A percentile compares a stretch with the other conserved stretches of the same genome.
phyloP scores from a whole-genome alignment of 805 yeast genomes.

The Cyberlindnera euphorbiiphila region DNA sequence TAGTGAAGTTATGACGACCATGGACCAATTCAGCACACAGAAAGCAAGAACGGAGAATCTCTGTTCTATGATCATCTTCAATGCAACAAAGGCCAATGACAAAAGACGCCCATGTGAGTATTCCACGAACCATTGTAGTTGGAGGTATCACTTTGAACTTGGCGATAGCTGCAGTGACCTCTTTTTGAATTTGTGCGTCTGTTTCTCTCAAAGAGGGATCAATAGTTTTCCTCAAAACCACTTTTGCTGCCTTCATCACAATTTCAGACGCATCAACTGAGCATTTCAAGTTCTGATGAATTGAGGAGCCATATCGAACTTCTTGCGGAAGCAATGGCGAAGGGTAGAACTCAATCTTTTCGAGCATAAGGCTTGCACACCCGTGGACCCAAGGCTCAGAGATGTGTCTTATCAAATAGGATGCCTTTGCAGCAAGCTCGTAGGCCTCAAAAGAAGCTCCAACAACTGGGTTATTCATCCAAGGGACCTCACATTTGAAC shows the following conservation, averaged over 20 bases:
- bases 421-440: conserved; percentile 34
- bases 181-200: conserved; percentile 14
- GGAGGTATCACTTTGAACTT: conserved; percentile 10
- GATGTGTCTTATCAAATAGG: conserved; percentile 26
- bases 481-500: conserved; percentile 33
- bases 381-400: conserved; percentile 9
- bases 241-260: conserved; percentile 18
- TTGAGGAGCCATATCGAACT: conserved; percentile 11
- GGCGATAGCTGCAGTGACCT: conserved; percentile 6
- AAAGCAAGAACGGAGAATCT: conserved; percentile 5
- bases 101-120: conserved; percentile 11
- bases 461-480: conserved; percentile 41
- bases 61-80: conserved; percentile 5
- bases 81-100: conserved; percentile 9
- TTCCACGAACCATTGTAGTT: conserved; percentile 9
- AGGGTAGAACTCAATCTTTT: conserved; percentile 17
- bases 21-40: conserved; percentile 12
- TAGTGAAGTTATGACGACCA: conserved; percentile 9
- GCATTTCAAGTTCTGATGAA: conserved; percentile 16
- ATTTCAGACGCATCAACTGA: conserved; percentile 20
- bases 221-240: conserved; percentile 19
- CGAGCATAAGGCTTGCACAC: conserved; percentile 16
- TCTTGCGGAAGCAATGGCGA: conserved; percentile 22
- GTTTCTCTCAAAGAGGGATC: conserved; percentile 5
- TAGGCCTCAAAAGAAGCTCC: conserved; percentile 36